Conservation (phyloP, 2,329 filamentous ascomycete species). For the Penicillium sp. region DNA sequence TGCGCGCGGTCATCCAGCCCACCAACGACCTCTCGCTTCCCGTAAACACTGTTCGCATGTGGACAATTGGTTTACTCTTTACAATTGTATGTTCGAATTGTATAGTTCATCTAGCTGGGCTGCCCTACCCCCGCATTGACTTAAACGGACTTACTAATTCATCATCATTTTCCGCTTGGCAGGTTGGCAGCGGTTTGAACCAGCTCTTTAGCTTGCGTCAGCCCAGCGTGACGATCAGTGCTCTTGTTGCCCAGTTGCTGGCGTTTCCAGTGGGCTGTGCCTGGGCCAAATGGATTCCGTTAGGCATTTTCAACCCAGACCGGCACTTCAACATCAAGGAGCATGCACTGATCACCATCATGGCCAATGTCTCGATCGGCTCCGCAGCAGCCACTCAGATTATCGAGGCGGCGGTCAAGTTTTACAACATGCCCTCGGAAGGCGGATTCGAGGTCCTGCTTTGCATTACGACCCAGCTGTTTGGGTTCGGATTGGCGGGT, state of each 20-base stretch:
- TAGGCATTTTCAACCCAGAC: slow-evolving; percentile 47
- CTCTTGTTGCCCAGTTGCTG: slow-evolving; percentile 45
- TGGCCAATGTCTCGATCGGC: slow-evolving; percentile 51
- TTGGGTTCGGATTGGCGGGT: slow-evolving; percentile 66
- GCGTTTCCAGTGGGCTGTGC: slow-evolving; percentile 48
- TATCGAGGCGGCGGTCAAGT: slow-evolving; percentile 46
- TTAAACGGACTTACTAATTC: neutral
- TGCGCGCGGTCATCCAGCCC: slow-evolving; percentile 39
- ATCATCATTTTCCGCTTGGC: neutral
- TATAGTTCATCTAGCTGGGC: neutral
- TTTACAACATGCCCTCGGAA: slow-evolving; percentile 59
- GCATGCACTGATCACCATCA: slow-evolving; percentile 48
- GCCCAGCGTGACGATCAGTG: slow-evolving; percentile 42
- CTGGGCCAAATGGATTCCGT: slow-evolving; percentile 41
- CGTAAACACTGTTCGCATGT: slow-evolving; percentile 40
- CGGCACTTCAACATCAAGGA: slow-evolving; percentile 44
- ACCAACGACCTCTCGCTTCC: slow-evolving; percentile 35
- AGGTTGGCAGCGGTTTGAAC: slow-evolving; percentile 41
- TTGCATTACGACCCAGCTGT: slow-evolving; percentile 62
- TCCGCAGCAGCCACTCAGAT: slow-evolving; percentile 44
- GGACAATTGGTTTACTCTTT: slow-evolving; percentile 41
- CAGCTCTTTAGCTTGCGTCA: slow-evolving; percentile 43
- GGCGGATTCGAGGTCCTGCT: slow-evolving; percentile 63
- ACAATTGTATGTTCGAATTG: slow-evolving; percentile 33
- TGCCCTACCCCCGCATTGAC: neutral